Evolutionary conservation across 78 protist species (phyloP), one percentile per base, ranked within the genome.

Genomic region (Protostelium mycophagum): DNA sequence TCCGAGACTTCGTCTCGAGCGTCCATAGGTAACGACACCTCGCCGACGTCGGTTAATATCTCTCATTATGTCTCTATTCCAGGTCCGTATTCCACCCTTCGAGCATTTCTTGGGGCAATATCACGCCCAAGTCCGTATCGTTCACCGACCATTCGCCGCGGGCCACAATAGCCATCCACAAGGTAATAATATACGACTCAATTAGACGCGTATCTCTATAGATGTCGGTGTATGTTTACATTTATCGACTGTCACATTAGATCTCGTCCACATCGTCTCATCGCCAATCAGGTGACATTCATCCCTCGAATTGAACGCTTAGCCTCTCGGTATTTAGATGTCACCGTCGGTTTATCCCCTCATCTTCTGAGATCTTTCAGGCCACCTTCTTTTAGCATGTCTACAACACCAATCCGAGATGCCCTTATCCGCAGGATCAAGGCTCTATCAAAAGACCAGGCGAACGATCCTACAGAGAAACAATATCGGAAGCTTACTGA

Each of bases 81-180:
- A 51, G 73, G 73, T 51, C 73, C 16, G 73, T 51, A 51, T 51
- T 51, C 73, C 73, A 51, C 73, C 73, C 73, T 51, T 51, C 16
- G 73, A 51, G 73, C 73, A 51, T 51, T 51, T 51, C 73, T 51
- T 51, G 73, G 73, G 73, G 73, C 16, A 51, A 51, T 51, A 51
- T 51, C 73, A 51, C 16, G 73, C 73, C 73, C 73, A 51, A 51
- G 73, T 51, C 73, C 16, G 73, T 51, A 51, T 51, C 73, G 73
- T 51, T 51, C 73, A 51, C 73, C 16, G 73, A 25, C 73, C 73
- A 51, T 51, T 51, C 16, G 73, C 73, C 16, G 73, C 16, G 73
- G 73, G 73, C 73, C 73, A 51, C 73, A 51, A 51, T n/a, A n/a
- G n/a, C n/a, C n/a, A n/a, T n/a, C n/a, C n/a, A n/a, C 73, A 51